A percentile compares a stretch with the other conserved stretches of the same genome.
Evolutionary conservation across 495 filamentous ascomycete species (phyloP).

Genomic region (Pseudomonodictys pantanalensis): DNA sequence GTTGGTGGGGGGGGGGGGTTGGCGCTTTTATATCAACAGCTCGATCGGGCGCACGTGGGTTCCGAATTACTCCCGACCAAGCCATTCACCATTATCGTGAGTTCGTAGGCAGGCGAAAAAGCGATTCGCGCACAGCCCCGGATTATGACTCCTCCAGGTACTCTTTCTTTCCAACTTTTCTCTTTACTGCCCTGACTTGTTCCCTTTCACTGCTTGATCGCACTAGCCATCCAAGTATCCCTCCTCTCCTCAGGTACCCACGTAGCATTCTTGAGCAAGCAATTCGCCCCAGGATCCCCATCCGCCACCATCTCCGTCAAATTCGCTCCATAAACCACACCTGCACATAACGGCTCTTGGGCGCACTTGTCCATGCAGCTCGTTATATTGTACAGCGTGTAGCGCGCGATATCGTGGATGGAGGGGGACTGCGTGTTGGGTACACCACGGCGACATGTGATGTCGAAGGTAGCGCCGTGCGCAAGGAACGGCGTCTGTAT

Average conservation of each 20-base stretch:
- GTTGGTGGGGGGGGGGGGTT: no score
- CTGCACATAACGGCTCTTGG: not conserved
- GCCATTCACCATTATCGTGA: no score
- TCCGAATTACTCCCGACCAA: no score
- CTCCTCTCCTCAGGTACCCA: not conserved
- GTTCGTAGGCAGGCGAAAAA: no score
- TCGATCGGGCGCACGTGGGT: no score
- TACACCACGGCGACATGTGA: constrained; percentile 7
- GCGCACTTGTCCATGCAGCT: constrained; percentile 6
- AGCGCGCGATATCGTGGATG: not conserved
- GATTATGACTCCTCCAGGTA: no score
- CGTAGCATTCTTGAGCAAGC: constrained; percentile 16
- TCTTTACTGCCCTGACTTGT: no score
- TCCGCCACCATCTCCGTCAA: constrained; percentile 5
- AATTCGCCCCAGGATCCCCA: constrained; percentile 15
- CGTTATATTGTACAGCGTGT: constrained; percentile 2
- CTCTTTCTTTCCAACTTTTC: no score
- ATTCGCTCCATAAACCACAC: constrained; percentile 9
- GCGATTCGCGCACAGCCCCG: no score
- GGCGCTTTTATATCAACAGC: no score
- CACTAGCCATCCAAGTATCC: constrained; percentile 1
- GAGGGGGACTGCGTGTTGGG: not conserved
- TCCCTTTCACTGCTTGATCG: not conserved
- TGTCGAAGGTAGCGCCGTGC: constrained; percentile 11
- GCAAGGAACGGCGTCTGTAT: constrained; percentile 4